Evolutionary conservation across 78 protist genomes (phyloP), one percentile per base, ranked within the genome.

Genomic region (Cavenderia fasciculata): DNA sequence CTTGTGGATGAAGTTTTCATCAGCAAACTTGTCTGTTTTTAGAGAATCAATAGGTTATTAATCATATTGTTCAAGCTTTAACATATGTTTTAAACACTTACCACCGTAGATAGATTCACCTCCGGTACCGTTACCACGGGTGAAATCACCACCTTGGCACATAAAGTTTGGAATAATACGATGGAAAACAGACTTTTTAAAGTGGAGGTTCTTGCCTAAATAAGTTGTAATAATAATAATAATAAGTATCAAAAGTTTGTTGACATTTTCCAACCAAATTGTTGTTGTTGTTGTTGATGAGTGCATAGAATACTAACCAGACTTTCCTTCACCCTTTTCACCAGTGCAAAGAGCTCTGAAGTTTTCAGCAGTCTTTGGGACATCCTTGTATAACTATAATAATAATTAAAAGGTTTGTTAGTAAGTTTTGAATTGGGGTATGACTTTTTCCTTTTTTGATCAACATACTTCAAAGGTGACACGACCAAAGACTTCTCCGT

Each of bases 51-150:
- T n/a, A n/a, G n/a, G n/a, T n/a, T n/a, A n/a, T n/a, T n/a, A n/a
- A n/a, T n/a, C n/a, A n/a, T n/a, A n/a, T n/a, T n/a, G n/a, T n/a
- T n/a, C n/a, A n/a, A n/a, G n/a, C n/a, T n/a, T n/a, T n/a, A n/a
- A n/a, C n/a, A n/a, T n/a, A n/a, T n/a, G n/a, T n/a, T n/a, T n/a
- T n/a, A n/a, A n/a, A n/a, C n/a, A n/a, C n/a, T n/a, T n/a, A n/a
- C n/a, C 84, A 65, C 93, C 98, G 74, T 94, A 97, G 94, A 97
- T 97, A 66, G 98, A 95, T 87, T 97, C 94, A 18, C 95, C 99
- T 19, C 99, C 99, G n/a, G 97, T 96, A 27, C 99, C 99, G 61
- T 98, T 70, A 23, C 96, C 96, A 11, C 43, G 49, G 65, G 99
- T 97, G 84, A 98, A 96, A 82, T 98, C 99, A 6, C 99, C 99